These are phyloP conservation scores for Pyrenophora teres DNA, from an alignment of 2,329 filamentous ascomycete species.

Conservation along the genomic window DNA sequence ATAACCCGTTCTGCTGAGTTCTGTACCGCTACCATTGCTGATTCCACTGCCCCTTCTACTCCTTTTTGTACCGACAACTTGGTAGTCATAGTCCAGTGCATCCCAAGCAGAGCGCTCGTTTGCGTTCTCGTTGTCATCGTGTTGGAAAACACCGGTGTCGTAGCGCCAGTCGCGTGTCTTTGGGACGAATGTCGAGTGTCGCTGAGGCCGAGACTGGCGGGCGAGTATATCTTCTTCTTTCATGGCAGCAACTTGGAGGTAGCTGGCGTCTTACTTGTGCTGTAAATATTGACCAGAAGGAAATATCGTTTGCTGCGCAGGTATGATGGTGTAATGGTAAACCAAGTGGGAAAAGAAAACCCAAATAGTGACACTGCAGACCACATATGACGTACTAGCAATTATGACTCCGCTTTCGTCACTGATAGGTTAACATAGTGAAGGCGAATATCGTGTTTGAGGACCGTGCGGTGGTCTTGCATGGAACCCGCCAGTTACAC, in stretches of 20 bases:
- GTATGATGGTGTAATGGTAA: too few species aligned
- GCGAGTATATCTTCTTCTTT: slow-evolving; percentile 19
- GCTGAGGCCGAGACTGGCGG: slow-evolving; percentile 22
- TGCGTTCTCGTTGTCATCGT: slow-evolving; percentile 17
- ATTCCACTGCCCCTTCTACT: neutral
- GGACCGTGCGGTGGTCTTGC: too few species aligned
- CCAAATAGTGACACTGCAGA: too few species aligned
- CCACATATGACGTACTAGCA: too few species aligned
- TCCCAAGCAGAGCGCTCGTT: slow-evolving; percentile 19
- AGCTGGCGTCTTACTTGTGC: too few species aligned
- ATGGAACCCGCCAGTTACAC: too few species aligned
- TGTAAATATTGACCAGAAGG: too few species aligned
- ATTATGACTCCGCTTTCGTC: too few species aligned
- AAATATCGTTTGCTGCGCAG: too few species aligned
- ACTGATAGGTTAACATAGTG: too few species aligned
- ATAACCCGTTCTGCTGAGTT: neutral
- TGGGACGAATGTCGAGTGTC: slow-evolving; percentile 16
- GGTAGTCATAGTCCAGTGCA: slow-evolving; percentile 17
- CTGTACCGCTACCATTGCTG: neutral
- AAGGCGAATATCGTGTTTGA: too few species aligned
- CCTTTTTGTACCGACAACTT: neutral
- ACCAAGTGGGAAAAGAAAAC: too few species aligned
- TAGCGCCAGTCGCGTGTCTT: slow-evolving; percentile 25
- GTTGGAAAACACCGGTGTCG: slow-evolving; percentile 16
- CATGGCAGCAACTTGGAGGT: neutral